Conservation (phyloP, 2,329 filamentous ascomycete genomes). For the Escovopsis sp. region DNA sequence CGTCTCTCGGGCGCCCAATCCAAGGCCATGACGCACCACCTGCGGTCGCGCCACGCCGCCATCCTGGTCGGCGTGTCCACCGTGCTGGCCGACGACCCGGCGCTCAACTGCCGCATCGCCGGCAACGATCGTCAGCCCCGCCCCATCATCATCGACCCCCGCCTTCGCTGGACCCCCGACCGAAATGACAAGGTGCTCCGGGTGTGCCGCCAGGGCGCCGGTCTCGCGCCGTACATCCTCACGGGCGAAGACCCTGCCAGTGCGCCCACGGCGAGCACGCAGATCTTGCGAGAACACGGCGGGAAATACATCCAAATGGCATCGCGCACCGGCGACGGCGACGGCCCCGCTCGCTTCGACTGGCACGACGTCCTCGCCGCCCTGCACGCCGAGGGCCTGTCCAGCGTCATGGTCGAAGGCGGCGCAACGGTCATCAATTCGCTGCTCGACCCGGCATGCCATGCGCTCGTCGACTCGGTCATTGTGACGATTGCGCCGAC, state of each 20-base stretch:
- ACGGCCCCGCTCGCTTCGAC: slow-evolving; percentile 29
- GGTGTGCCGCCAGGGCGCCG: slow-evolving; percentile 47
- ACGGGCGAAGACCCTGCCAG: slow-evolving; percentile 26
- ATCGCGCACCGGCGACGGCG: slow-evolving; percentile 17
- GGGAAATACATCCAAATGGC: slow-evolving; percentile 34
- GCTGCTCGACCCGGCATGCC: slow-evolving; percentile 48
- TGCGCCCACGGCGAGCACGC: slow-evolving; percentile 27
- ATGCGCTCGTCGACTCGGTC: slow-evolving; percentile 55
- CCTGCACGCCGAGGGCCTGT: slow-evolving; percentile 44
- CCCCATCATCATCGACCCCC: slow-evolving; percentile 70
- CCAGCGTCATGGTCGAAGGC: slow-evolving; percentile 84
- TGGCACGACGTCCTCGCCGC: slow-evolving; percentile 51
- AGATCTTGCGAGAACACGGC: slow-evolving; percentile 31
- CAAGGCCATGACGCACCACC: slow-evolving; percentile 86
- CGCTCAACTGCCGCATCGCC: slow-evolving; percentile 64
- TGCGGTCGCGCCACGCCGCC: slow-evolving; percentile 67
- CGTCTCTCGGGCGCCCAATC: slow-evolving; percentile 66
- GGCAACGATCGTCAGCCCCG: slow-evolving; percentile 53
- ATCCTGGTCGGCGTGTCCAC: slow-evolving; percentile 79
- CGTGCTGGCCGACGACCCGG: slow-evolving; percentile 70
- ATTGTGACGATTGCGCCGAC: slow-evolving; percentile 82
- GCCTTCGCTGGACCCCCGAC: slow-evolving; percentile 52
- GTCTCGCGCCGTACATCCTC: slow-evolving; percentile 60
- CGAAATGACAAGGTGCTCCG: slow-evolving; percentile 48
- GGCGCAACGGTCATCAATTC: slow-evolving; percentile 72